A percentile compares a stretch with the other conserved stretches of the same genome.
These are phyloP conservation scores for Aureobasidium musti DNA, from an alignment of 2,329 filamentous ascomycete genomes.

Conservation along the genomic window DNA sequence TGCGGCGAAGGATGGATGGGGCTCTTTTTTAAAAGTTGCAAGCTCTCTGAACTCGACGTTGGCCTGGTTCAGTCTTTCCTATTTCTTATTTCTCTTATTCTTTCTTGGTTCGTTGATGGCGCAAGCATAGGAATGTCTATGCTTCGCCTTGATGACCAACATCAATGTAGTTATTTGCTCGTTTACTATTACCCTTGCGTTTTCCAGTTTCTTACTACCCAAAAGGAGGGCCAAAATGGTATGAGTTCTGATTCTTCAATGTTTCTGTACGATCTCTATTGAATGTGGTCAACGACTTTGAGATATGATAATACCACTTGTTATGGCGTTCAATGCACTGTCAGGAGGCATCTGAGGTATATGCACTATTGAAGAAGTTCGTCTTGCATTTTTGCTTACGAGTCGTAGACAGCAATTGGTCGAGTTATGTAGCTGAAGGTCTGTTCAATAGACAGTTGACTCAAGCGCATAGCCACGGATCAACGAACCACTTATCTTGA, in stretches of 20 bases:
- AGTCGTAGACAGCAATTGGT: neutral
- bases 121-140: conserved; percentile 19
- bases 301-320: neutral
- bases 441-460: neutral
- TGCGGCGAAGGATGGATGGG: conserved; percentile 29
- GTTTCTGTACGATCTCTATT: conserved; percentile 3
- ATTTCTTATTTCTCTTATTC: conserved; percentile 21
- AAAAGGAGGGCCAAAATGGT: conserved; percentile 28
- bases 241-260: conserved; percentile 22
- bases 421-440: conserved; percentile 3
- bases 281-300: neutral
- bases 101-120: conserved; percentile 5
- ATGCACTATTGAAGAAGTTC: neutral
- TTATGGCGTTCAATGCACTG: neutral
- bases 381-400: conserved; percentile 7
- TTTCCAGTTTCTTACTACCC: conserved; percentile 25
- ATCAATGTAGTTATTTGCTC: conserved; percentile 27
- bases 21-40: conserved; percentile 30
- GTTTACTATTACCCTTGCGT: conserved; percentile 26
- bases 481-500: neutral
- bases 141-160: conserved; percentile 11
- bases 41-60: conserved; percentile 22
- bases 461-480: neutral
- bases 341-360: conserved; percentile 6
- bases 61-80: conserved; percentile 23